Base-by-base conservation (phyloP, 345 rosid genomes). In the Eucalyptus pauciflora region DNA sequence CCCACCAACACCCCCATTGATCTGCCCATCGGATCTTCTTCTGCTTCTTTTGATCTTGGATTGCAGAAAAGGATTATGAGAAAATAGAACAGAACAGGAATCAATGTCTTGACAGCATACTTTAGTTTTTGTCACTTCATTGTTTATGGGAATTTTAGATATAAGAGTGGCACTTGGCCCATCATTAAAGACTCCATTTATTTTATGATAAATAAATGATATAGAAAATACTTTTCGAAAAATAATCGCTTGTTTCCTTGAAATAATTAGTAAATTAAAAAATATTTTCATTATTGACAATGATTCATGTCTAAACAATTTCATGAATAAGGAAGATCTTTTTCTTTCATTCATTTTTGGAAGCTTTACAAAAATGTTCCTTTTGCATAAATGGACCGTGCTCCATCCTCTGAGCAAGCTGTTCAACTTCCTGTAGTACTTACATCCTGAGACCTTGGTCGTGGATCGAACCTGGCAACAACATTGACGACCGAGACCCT, bases 1-100 rank as follows among this genome's bases (percentile, higher is more conserved):
- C 18, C 99, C 99, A 86, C 99, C 99, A 13, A 94, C 94, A 12
- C 99, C 99, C 99, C 99, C 98, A 95, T 89, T 98, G 98, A 92
- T 96, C 99, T 18, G 98, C 98, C 99, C 99, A 96, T 95, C 5
- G 69, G 25, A 43, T 71, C 76, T 7, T n/a, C 18, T n/a, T 64
- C 20, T n/a, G 20, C 18, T 16, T 14, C 76, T 64, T n/a, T 14
- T 64, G 18, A 64, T 16, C 20, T 64, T n/a, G 20, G 41, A 16
- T 64, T 16, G 2, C 50, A 0, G 20, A 64, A 29, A n/a, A 64
- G 76, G 76, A 14, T 64, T n/a, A 64, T 64, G 76, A n/a, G 76
- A 64, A 64, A 64, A n/a, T 31, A 64, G 33, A n/a, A 64, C 37
- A 64, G 41, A n/a, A n/a, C 41, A n/a, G 20, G 76, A 64, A 64